Evolutionary conservation across 2,329 filamentous ascomycete genomes (phyloP).

Genomic region (Aspergillus quadrilineatus): DNA sequence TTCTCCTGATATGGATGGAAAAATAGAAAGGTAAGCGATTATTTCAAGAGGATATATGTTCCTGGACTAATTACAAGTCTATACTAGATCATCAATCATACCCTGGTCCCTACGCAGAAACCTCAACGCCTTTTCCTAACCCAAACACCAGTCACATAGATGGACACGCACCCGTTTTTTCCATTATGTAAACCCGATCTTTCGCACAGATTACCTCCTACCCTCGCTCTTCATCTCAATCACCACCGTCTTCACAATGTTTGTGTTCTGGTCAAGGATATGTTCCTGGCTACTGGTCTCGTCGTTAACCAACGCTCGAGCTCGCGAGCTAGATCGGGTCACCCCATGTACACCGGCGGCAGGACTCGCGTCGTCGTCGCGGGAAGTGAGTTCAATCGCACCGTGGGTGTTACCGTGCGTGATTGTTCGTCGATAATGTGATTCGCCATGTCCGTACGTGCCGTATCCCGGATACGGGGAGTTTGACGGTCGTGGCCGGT

Average conservation of each 20-base stretch:
- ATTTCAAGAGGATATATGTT: neutral
- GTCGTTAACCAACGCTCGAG: neutral
- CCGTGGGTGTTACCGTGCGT: neutral
- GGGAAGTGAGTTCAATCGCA: conserved; percentile 4
- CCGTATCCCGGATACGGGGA: neutral
- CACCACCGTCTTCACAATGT: conserved; percentile 8
- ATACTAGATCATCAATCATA: conserved; percentile 3
- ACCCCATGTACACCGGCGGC: neutral
- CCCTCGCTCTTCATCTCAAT: conserved; percentile 6
- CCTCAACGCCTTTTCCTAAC: neutral
- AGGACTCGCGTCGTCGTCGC: conserved; percentile 1
- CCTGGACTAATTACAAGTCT: neutral
- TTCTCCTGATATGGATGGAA: no score
- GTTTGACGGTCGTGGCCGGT: neutral
- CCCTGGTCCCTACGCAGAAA: neutral
- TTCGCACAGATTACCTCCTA: neutral
- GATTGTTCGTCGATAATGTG: conserved; percentile 1
- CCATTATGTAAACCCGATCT: neutral
- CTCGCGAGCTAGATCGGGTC: neutral
- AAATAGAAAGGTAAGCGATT: neutral
- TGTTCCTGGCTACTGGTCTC: conserved; percentile 6
- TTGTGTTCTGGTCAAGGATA: conserved; percentile 4
- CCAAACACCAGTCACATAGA: neutral
- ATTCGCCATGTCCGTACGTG: neutral
- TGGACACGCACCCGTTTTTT: no score